These are phyloP conservation scores for Acacia melanoxylon DNA, from an alignment of 306 rosid genomes.

Conservation along the genomic window DNA sequence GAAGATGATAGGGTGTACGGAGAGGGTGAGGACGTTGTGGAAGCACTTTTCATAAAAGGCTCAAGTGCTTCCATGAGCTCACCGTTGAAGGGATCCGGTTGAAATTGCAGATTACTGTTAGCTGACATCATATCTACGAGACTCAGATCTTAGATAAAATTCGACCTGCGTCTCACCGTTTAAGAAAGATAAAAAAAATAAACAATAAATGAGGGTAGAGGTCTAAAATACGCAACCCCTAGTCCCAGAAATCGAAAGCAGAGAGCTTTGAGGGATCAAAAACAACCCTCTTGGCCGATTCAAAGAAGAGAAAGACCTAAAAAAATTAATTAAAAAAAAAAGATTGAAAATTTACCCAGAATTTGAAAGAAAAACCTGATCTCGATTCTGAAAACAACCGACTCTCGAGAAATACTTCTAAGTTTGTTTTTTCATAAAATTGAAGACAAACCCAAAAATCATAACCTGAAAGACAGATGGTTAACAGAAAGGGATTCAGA, in stretches of 20 bases:
- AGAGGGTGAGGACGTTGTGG: slow-evolving; percentile 23
- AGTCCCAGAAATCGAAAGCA: slow-evolving; percentile 15
- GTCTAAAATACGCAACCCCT: slow-evolving; percentile 84
- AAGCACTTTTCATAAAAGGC: slow-evolving; percentile 84
- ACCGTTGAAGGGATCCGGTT: slow-evolving; percentile 60
- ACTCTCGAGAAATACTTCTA: slow-evolving; percentile 58
- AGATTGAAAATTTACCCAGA: background rate
- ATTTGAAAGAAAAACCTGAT: slow-evolving; percentile 47
- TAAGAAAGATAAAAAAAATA: background rate
- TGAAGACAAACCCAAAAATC: slow-evolving; percentile 76
- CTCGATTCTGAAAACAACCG: slow-evolving; percentile 99
- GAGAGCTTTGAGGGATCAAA: slow-evolving; percentile 62
- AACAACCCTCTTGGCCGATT: slow-evolving; percentile 69
- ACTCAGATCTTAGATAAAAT: slow-evolving; percentile 31
- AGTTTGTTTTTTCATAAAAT: slow-evolving; percentile 49
- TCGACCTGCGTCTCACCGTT: slow-evolving; percentile 41
- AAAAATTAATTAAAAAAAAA: no score
- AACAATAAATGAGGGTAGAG: slow-evolving; percentile 48
- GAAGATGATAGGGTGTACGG: slow-evolving; percentile 18
- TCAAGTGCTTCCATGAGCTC: slow-evolving; percentile 97
- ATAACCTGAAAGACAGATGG: slow-evolving; percentile 84
- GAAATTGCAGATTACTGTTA: slow-evolving; percentile 51
- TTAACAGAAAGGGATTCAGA: slow-evolving; percentile 99
- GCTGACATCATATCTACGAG: slow-evolving; percentile 51
- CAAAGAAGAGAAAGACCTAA: slow-evolving; percentile 1